Evolutionary conservation across 2,329 filamentous ascomycete species (phyloP), one percentile per base, ranked within the genome.

Genomic region (Xylaria arbuscula): DNA sequence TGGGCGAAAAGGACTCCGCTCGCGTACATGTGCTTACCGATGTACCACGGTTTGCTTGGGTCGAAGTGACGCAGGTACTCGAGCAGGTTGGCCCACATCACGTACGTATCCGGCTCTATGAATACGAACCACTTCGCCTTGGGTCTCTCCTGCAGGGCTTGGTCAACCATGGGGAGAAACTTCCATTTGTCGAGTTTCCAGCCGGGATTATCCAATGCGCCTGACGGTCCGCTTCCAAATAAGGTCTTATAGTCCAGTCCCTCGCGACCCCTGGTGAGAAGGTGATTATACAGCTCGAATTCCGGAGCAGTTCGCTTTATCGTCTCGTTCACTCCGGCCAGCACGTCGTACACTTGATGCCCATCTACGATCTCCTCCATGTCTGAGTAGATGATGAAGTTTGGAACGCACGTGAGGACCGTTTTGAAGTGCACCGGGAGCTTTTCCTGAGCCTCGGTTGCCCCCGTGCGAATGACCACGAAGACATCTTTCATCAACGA

Each of bases 111-210:
- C 9, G 77, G 75, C 66, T 81, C 80, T 36, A 81, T 73, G 66
- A 81, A 82, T 32, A 82, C 74, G 67, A 78, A 82, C 81, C 81
- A 82, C 51, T 80, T 78, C 22, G 76, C 76, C 32, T 77, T 68
- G 1, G 79, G 79, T 15, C 78, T 75, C 61, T 77, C 74, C 17
- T 71, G 70, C 64, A 79, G 78, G 9, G 78, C 76, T 64, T 78
- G 78, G 60, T 78, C 74, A 9, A 81, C 75, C 75, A 82, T 80
- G 40, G 79, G 80, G 34, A 82, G 73, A 63, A 80, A 81, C 66
- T 82, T 82, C 76, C 80, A 82, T 64, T 81, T 81, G 67, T 82
- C 81, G 50, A 82, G 72, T 45, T 74, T 78, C 81, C 81, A 82
- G 10, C 73, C 72, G 9, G 72, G 70, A 32, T 70, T 72, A 50